phyloP scores from a whole-genome alignment of 768 basidiomycete species.

The Psilocybe cyanescens region DNA sequence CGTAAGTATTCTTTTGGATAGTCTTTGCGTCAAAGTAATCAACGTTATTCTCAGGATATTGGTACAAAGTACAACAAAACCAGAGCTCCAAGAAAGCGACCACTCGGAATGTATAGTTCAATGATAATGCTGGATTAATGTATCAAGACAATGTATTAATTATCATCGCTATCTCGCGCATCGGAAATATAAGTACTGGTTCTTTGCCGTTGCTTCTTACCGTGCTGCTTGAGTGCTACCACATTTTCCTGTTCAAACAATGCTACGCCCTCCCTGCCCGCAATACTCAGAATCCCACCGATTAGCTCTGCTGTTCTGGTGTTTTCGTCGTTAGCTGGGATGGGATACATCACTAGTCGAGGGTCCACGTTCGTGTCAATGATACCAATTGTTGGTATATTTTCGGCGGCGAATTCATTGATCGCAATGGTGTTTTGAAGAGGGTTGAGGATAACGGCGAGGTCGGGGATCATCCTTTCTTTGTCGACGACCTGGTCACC shows the following conservation, averaged over 20 bases:
- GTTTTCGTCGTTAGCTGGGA: constrained; percentile 98
- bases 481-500: constrained; percentile 55
- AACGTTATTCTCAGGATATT: constrained; percentile 56
- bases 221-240: constrained; percentile 31
- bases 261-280: constrained; percentile 74
- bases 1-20: constrained; percentile 51
- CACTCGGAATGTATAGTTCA: constrained; percentile 24
- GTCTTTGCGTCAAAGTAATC: neutral
- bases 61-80: constrained; percentile 66
- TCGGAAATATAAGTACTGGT: constrained; percentile 17
- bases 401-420: constrained; percentile 86
- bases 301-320: constrained; percentile 89
- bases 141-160: constrained; percentile 20
- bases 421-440: constrained; percentile 83
- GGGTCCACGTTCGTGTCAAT: constrained; percentile 97
- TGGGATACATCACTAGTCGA: constrained; percentile 95
- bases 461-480: constrained; percentile 75
- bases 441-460: constrained; percentile 92
- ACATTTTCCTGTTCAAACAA: constrained; percentile 37
- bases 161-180: constrained; percentile 10
- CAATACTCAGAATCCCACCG: constrained; percentile 87
- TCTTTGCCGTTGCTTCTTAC: constrained; percentile 27
- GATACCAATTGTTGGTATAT: constrained; percentile 93
- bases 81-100: constrained; percentile 30
- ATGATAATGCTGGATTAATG: constrained; percentile 10